Evolutionary conservation across 208 protist species (phyloP).

Genomic region (Acanthamoeba triangularis): DNA sequence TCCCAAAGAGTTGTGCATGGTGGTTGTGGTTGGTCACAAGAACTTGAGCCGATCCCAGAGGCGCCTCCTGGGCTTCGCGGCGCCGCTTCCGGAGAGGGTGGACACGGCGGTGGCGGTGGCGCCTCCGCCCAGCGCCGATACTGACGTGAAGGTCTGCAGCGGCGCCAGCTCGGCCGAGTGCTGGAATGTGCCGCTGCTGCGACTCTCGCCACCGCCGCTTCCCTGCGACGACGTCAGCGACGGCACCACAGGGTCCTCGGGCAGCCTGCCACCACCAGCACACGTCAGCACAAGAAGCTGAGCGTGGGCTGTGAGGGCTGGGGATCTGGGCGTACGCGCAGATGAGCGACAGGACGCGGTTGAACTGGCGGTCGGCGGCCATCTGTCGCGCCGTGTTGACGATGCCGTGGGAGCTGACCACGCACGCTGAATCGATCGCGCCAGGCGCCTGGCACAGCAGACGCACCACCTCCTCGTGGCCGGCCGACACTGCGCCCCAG

Average conservation of each 20-base stretch:
- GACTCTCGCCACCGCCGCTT: not conserved
- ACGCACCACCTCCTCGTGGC: slow-evolving; percentile 47
- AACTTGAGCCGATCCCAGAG: slow-evolving; percentile 61
- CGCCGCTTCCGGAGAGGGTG: not conserved
- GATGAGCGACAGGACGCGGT: not conserved
- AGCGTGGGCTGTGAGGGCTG: not conserved
- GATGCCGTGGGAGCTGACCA: slow-evolving; percentile 10
- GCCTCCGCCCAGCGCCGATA: not conserved
- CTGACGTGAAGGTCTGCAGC: slow-evolving; percentile 22
- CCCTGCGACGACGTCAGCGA: not conserved
- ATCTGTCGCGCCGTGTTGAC: slow-evolving; percentile 52
- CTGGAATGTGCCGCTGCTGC: not conserved
- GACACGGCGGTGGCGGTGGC: not conserved
- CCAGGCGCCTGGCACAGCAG: slow-evolving; percentile 46
- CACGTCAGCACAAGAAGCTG: not conserved
- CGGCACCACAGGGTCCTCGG: not conserved
- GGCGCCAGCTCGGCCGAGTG: slow-evolving; percentile 48
- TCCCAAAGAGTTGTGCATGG: too few relatives aligned
- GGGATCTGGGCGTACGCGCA: not conserved
- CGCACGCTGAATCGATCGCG: not conserved
- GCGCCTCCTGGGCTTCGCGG: not conserved
- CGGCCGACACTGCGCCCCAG: not conserved
- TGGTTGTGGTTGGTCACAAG: not conserved
- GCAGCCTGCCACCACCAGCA: not conserved
- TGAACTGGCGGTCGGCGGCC: not conserved